A percentile compares a stretch with the other conserved stretches of the same genome.
These are phyloP conservation scores for Kingdonia uniflora DNA, from an alignment of 164 flowering plant species.

Conservation along the genomic window DNA sequence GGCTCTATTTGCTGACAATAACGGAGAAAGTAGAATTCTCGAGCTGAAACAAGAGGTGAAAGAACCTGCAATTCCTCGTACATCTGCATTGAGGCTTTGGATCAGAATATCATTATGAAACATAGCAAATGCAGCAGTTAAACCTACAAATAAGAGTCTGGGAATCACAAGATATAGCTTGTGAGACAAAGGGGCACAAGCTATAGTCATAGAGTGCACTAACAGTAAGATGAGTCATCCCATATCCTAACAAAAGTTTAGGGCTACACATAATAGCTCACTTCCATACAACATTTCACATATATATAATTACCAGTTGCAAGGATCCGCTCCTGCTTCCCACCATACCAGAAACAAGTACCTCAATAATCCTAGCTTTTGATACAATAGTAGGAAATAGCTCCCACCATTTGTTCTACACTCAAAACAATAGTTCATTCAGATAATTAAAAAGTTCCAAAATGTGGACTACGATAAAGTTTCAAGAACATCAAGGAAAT, in stretches of 20 bases:
- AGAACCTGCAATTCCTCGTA: conserved; percentile 67
- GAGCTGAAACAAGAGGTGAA: conserved; percentile 62
- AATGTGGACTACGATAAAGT: neutral
- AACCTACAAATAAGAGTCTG: no score
- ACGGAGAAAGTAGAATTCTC: conserved; percentile 65
- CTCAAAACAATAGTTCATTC: neutral
- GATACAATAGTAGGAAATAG: conserved; percentile 59
- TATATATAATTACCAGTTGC: conserved; percentile 47
- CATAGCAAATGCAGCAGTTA: no score
- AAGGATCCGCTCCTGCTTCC: conserved; percentile 53
- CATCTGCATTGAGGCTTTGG: conserved; percentile 35
- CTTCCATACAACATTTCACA: neutral
- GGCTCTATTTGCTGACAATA: conserved; percentile 70
- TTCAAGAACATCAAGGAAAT: no score
- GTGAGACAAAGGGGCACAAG: no score
- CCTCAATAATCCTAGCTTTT: conserved; percentile 37
- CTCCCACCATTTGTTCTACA: conserved; percentile 58
- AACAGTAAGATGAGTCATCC: no score
- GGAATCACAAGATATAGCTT: no score
- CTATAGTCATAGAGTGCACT: no score
- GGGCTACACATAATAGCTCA: no score
- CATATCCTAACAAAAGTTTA: no score
- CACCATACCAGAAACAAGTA: conserved; percentile 37
- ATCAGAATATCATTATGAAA: conserved; percentile 7
- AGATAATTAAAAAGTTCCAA: neutral